Base-by-base conservation (phyloP, 2,329 filamentous ascomycete genomes). In the Leptodontidium sp. region DNA sequence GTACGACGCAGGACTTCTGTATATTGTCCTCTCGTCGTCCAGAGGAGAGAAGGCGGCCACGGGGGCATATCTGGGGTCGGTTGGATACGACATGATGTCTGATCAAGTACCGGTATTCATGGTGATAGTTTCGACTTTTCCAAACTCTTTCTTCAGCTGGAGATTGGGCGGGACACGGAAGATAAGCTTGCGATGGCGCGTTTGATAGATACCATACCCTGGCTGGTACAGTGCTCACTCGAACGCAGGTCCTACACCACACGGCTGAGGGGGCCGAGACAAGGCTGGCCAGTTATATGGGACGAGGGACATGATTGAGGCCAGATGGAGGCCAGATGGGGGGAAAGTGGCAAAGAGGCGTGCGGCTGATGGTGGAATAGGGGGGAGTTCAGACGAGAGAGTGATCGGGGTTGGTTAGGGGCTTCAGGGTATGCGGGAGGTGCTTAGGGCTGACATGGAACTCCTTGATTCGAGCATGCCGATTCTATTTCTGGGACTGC, bases 21-120 rank as follows among this genome's bases (percentile, higher is more conserved):
- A 69, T 6, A 65, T 45, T 4, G 61, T 65, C 45, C 57, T 57
- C 21, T 68, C 59, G n/a, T 67, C 57, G 38, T 69, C 68, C 17
- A 73, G 47, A 14, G 69, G 68, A 14, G 70, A 70, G 63, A 70
- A 74, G 5, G 58, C 35, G 17, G 64, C 61, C 7, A 73, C 67
- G 21, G 66, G 68, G n/a, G 61, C 59, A 32, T 70, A 71, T n/a
- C 61, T 50, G 8, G 67, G 53, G 47, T 68, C 50, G 38, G 26
- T 7, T 59, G 35, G 7, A 15, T 43, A 59, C 35, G 69, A 61
- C 68, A 69, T 50, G 43, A 49, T 38, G 21, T 59, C 4, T 43
- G 21, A 15, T 61, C 58, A 49, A 68, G 52, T 35, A 32, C 29
- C 6, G 29, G 29, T 32, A 7, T 52, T 64, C 50, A 57, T 59